phyloP scores from a whole-genome alignment of 148 eudicot species.

The Persicaria maculosa region DNA sequence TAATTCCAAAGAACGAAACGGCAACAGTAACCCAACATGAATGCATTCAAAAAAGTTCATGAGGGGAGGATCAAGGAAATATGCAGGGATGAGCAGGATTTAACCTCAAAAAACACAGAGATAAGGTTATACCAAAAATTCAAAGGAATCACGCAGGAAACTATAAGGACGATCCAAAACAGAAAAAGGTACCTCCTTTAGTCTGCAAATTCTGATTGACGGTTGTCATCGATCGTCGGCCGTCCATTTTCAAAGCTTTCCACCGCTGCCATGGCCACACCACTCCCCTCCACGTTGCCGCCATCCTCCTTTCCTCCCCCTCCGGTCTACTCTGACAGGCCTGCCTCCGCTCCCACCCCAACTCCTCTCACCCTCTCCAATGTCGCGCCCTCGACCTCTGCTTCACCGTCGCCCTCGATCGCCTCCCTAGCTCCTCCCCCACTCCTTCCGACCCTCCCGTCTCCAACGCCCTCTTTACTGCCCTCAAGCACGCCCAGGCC shows the following conservation, averaged over 20 bases:
- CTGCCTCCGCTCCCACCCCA: constrained; percentile 65
- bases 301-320: constrained; percentile 46
- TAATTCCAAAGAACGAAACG: no score
- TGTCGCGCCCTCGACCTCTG: constrained; percentile 90
- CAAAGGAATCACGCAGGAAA: no score
- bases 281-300: constrained; percentile 89
- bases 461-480: constrained; percentile 84
- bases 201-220: no score
- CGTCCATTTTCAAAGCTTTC: constrained; percentile 48
- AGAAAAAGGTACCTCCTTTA: no score
- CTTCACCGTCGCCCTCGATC: constrained; percentile 87
- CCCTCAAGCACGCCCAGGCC: constrained; percentile 83
- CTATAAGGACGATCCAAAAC: no score
- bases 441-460: constrained; percentile 61
- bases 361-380: constrained; percentile 82
- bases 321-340: constrained; percentile 64
- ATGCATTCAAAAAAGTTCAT: no score
- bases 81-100: no score
- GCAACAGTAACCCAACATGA: no score
- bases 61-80: no score
- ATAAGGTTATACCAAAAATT: no score
- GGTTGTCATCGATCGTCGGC: no score
- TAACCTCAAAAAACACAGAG: no score
- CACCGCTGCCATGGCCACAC: constrained; percentile 81
- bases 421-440: constrained; percentile 39